Evolutionary conservation across 2,329 filamentous ascomycete genomes (phyloP).

Genomic region (Drechslerella coelobrocha): DNA sequence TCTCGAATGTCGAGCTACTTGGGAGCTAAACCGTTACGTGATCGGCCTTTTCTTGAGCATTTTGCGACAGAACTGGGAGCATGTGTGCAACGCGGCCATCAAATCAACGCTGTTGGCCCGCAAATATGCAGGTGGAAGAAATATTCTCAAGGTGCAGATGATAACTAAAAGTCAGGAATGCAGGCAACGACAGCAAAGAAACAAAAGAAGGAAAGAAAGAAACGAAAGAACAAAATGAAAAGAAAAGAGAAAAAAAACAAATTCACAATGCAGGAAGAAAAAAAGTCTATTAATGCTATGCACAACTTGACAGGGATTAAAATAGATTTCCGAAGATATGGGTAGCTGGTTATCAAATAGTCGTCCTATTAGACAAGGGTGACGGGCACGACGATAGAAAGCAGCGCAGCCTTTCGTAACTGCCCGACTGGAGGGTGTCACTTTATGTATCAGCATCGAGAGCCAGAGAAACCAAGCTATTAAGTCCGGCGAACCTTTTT

Average conservation of each 20-base stretch:
- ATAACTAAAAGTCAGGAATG: background rate
- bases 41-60: background rate
- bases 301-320: conserved; percentile 4
- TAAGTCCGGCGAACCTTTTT: conserved; percentile 43
- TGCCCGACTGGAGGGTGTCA: conserved; percentile 12
- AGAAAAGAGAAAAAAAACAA: background rate
- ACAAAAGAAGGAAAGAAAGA: conserved; percentile 6
- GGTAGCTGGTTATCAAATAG: conserved; percentile 27
- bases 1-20: conserved; percentile 3
- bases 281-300: background rate
- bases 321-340: conserved; percentile 38
- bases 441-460: conserved; percentile 8
- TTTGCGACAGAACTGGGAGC: conserved; percentile 14
- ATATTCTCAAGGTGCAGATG: background rate
- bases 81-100: conserved; percentile 27
- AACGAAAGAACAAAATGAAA: conserved; percentile 4
- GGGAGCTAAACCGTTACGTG: conserved; percentile 9
- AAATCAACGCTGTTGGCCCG: conserved; percentile 16
- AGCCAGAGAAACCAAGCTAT: conserved; percentile 7
- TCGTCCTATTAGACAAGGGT: conserved; percentile 17
- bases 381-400: background rate
- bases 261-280: background rate
- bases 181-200: conserved; percentile 10
- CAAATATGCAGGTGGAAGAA: conserved; percentile 3
- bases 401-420: conserved; percentile 13